These are phyloP conservation scores for Wickerhamiella allomyrinae DNA, from an alignment of 805 yeast species.

Conservation along the genomic window DNA sequence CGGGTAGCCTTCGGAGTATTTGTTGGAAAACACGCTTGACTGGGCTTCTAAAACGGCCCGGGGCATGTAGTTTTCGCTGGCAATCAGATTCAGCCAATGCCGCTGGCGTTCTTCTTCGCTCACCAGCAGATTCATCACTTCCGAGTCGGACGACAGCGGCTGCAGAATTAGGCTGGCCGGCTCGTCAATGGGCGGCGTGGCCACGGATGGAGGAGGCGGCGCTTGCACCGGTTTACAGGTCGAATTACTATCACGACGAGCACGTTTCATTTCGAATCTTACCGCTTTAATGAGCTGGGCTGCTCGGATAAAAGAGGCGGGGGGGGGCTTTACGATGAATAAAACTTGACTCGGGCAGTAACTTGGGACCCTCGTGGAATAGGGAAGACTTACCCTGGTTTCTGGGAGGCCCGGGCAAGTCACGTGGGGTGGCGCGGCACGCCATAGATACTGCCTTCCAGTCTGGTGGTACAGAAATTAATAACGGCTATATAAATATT, in stretches of 20 bases:
- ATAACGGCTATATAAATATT: no score
- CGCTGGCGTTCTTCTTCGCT: conserved; percentile 81
- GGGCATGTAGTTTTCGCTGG: conserved; percentile 94
- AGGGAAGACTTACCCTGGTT: no score
- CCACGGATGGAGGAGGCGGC: not conserved
- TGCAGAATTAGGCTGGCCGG: conserved; percentile 1
- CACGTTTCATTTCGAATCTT: not conserved
- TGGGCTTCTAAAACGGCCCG: conserved; percentile 88
- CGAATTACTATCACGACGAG: not conserved
- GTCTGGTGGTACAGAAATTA: no score
- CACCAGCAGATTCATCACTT: conserved; percentile 26
- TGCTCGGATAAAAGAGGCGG: no score
- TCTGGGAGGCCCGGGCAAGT: no score
- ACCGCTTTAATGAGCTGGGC: no score
- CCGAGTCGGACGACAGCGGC: conserved; percentile 22
- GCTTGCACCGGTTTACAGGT: not conserved
- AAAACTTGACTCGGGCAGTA: no score
- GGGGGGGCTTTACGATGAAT: no score
- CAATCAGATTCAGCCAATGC: conserved; percentile 83
- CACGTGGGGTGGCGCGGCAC: no score
- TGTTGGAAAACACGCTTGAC: conserved; percentile 95
- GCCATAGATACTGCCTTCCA: no score
- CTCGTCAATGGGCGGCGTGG: not conserved
- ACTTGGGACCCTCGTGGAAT: no score
- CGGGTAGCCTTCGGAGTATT: conserved; percentile 97